Conservation (phyloP, 768 basidiomycete genomes). For the Termitomyces sp. region DNA sequence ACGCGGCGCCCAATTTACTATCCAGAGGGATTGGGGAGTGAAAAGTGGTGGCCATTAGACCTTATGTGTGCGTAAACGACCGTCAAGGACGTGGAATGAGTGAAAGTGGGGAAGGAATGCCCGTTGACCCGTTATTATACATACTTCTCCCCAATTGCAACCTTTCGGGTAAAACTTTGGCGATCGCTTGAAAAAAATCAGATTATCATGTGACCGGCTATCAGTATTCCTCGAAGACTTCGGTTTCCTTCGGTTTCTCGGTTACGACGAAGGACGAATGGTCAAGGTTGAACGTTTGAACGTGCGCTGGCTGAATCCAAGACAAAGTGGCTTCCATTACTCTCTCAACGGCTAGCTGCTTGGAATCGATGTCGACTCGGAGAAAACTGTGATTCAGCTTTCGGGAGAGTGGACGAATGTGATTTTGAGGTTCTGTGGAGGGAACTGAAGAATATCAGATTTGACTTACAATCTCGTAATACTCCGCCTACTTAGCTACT, state of each 20-base stretch:
- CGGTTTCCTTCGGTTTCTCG: not conserved
- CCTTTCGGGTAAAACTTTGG: not conserved
- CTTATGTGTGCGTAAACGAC: not conserved
- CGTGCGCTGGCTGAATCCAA: not conserved
- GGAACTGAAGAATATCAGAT: not conserved
- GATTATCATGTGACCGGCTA: not conserved
- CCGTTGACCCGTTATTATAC: not conserved
- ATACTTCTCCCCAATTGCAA: not conserved
- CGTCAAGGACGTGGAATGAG: not conserved
- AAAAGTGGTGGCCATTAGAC: not conserved
- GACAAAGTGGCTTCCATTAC: not conserved
- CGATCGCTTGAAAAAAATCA: not conserved
- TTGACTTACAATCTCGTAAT: not conserved
- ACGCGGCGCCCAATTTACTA: constrained; percentile 39
- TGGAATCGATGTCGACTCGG: not conserved
- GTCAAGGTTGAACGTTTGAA: not conserved
- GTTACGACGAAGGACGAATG: not conserved
- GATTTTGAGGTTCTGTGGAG: not conserved
- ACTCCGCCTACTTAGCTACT: not conserved
- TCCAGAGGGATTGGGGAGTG: constrained; percentile 17
- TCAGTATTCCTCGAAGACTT: not conserved
- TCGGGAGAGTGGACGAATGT: not conserved
- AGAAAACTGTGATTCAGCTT: not conserved
- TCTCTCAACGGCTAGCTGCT: no score
- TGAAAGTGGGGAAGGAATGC: not conserved